Conservation (phyloP, 1,139 yeast species). For the Saccharomyces pastorianus region DNA sequence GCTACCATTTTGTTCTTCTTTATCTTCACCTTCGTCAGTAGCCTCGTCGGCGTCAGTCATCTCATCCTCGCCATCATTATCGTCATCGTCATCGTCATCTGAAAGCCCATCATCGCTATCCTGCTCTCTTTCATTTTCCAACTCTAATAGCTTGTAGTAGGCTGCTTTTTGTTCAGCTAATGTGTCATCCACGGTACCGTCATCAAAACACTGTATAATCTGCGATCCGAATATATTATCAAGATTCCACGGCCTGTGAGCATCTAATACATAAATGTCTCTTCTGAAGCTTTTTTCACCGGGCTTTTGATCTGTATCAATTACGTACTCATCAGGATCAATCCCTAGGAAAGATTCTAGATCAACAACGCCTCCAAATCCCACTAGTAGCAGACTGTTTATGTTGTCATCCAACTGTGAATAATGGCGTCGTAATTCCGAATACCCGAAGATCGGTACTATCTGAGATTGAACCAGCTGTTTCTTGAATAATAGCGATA, state of each 20-base stretch:
- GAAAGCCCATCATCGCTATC: constrained; percentile 40
- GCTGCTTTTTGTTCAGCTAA: constrained; percentile 46
- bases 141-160: constrained; percentile 41
- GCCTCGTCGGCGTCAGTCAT: constrained; percentile 14
- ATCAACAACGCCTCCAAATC: constrained; percentile 95
- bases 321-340: constrained; percentile 42
- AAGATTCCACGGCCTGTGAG: constrained; percentile 93
- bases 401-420: constrained; percentile 62
- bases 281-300: constrained; percentile 33
- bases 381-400: constrained; percentile 69
- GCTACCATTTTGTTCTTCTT: constrained; percentile 31
- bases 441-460: constrained; percentile 90
- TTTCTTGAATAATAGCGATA: constrained; percentile 62
- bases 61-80: constrained; percentile 29
- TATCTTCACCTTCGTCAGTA: constrained; percentile 4
- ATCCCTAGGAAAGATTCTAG: constrained; percentile 70
- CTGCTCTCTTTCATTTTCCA: constrained; percentile 24
- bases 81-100: constrained; percentile 36
- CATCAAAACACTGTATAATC: constrained; percentile 79
- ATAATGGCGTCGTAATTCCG: constrained; percentile 63
- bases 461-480: constrained; percentile 82
- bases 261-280: constrained; percentile 74
- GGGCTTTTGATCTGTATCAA: constrained; percentile 13
- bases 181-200: constrained; percentile 61
- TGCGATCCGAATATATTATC: constrained; percentile 84